These are phyloP conservation scores for Loxodes magnus DNA, from an alignment of 73 alveolate species.

Conservation along the genomic window DNA sequence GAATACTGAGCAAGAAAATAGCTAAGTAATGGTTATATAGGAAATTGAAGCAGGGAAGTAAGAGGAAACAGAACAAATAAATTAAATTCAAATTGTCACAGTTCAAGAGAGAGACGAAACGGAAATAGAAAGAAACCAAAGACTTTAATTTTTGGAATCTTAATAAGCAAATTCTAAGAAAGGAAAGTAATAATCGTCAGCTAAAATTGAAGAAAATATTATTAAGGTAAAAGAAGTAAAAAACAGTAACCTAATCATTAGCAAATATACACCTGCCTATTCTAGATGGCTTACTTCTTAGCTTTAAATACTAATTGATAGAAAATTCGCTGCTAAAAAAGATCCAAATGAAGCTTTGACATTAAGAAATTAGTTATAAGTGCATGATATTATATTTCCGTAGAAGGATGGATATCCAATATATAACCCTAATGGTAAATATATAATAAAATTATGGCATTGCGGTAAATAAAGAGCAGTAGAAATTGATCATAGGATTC, in stretches of 20 bases:
- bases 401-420: constrained; percentile 94
- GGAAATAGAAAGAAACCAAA: constrained; percentile 66
- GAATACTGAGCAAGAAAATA: constrained; percentile 21
- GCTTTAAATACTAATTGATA: constrained; percentile 84
- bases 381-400: no score
- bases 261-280: constrained; percentile 59
- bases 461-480: constrained; percentile 91
- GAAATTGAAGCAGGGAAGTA: constrained; percentile 19
- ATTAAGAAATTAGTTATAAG: constrained; percentile 81
- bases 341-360: constrained; percentile 79
- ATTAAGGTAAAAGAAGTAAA: constrained; percentile 35
- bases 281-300: constrained; percentile 94
- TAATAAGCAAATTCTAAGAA: no score
- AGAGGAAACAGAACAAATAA: no score
- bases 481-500: constrained; percentile 89
- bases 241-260: constrained; percentile 54
- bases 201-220: constrained; percentile 33
- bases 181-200: no score
- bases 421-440: constrained; percentile 87
- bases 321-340: constrained; percentile 73
- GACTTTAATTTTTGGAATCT: constrained; percentile 45
- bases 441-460: constrained; percentile 78
- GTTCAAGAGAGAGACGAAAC: constrained; percentile 73
- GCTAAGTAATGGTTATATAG: constrained; percentile 18
- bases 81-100: no score